A percentile compares a stretch with the other conserved stretches of the same genome.
phyloP scores from a whole-genome alignment of 129 eudicot species.

The Chrysanthemum makinoi region DNA sequence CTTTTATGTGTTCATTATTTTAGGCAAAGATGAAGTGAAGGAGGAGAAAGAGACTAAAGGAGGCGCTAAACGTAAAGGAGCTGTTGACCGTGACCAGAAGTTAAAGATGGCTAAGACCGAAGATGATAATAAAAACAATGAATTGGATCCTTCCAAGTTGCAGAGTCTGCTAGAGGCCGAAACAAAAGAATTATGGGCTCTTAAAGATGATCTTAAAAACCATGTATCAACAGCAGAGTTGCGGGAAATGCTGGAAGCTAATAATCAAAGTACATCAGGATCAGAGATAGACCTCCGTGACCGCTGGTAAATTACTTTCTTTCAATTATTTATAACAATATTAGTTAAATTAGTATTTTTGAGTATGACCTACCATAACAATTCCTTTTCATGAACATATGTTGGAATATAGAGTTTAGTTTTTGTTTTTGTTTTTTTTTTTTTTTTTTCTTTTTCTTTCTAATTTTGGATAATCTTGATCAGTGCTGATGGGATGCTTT shows the following conservation, averaged over 20 bases:
- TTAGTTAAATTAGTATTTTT: not conserved
- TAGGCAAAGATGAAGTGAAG: slow-evolving; percentile 42
- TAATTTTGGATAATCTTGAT: slow-evolving; percentile 13
- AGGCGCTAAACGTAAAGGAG: slow-evolving; percentile 61
- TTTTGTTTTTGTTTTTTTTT: too few species aligned
- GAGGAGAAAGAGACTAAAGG: slow-evolving; percentile 49
- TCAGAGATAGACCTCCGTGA: slow-evolving; percentile 84
- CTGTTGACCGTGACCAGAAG: slow-evolving; percentile 47
- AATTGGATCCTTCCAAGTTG: slow-evolving; percentile 34
- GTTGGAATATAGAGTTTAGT: not conserved
- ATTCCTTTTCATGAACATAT: not conserved
- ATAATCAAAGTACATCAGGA: slow-evolving; percentile 73
- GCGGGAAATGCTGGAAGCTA: slow-evolving; percentile 75
- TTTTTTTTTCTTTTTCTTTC: not conserved
- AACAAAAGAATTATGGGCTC: slow-evolving; percentile 71
- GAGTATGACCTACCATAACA: not conserved
- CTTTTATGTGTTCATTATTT: slow-evolving; percentile 18
- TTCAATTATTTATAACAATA: slow-evolving; percentile 4
- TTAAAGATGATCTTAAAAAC: slow-evolving; percentile 84
- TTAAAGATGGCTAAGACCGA: slow-evolving; percentile 58
- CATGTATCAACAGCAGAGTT: slow-evolving; percentile 59
- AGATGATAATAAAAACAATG: slow-evolving; percentile 17
- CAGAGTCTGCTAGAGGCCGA: slow-evolving; percentile 73
- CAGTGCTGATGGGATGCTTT: slow-evolving; percentile 96
- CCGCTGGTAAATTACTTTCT: slow-evolving; percentile 59